Conservation (phyloP, 768 basidiomycete species). For the Thelephora ganbajun region DNA sequence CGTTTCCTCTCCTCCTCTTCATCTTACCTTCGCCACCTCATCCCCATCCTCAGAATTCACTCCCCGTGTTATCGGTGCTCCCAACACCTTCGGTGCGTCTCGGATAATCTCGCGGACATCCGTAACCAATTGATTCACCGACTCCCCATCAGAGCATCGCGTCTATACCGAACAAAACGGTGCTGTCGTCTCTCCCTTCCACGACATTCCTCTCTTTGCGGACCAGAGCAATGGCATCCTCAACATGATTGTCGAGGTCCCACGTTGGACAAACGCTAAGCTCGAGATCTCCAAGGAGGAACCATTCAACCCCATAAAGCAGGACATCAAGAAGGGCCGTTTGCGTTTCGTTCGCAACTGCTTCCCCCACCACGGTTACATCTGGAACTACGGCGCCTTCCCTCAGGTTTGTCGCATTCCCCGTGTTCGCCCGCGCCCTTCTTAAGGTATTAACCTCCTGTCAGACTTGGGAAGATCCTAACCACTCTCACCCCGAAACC, state of each 20-base stretch:
- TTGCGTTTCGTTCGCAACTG: slow-evolving; percentile 98
- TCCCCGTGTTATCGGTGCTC: slow-evolving; percentile 69
- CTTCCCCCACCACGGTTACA: slow-evolving; percentile 99
- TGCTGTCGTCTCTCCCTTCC: slow-evolving; percentile 73
- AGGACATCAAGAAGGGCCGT: slow-evolving; percentile 95
- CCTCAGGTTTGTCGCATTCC: slow-evolving; percentile 54
- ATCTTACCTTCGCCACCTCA: neutral
- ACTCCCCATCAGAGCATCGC: slow-evolving; percentile 64
- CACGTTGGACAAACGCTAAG: slow-evolving; percentile 99
- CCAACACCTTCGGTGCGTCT: slow-evolving; percentile 81
- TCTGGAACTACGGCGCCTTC: slow-evolving; percentile 99
- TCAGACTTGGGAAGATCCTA: slow-evolving; percentile 98
- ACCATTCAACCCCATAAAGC: slow-evolving; percentile 99
- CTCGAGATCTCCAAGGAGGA: slow-evolving; percentile 99
- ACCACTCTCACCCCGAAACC: slow-evolving; percentile 79
- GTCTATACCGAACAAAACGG: slow-evolving; percentile 88
- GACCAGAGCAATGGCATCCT: slow-evolving; percentile 90
- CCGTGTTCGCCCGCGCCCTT: neutral
- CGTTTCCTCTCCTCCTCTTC: neutral
- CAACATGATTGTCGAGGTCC: slow-evolving; percentile 98
- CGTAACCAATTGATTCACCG: slow-evolving; percentile 8
- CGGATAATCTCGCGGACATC: slow-evolving; percentile 8
- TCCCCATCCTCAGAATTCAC: slow-evolving; percentile 37
- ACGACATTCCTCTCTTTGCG: slow-evolving; percentile 97
- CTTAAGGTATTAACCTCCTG: neutral